Base-by-base conservation (phyloP, 805 yeast genomes). In the Ogataea henricii region DNA sequence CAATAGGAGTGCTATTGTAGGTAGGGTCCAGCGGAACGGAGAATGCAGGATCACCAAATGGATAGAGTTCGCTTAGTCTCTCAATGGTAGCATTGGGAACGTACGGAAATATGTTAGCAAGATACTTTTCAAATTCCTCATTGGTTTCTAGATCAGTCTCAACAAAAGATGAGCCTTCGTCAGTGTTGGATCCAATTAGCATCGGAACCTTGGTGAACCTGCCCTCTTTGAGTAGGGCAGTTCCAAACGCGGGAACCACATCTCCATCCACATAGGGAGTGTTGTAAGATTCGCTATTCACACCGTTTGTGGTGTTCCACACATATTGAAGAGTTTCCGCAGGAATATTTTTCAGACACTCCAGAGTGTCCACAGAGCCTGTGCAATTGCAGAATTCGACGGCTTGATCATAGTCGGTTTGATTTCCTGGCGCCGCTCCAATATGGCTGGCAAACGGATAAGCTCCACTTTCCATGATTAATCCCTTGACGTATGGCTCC, bases 381-480 rank as follows among this genome's bases (percentile, higher is more conserved):
- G 42, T 39, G 14, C 42, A 39, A 18, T 39, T 39, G 23, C 16
- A 13, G 16, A 17, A 18, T 7, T 39, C 21, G 17, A 39, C 42
- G 3, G 42, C 26, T 9, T 18, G 18, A 14, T 39, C 42, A 10
- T 39, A 39, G n/a, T 25, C 33, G 7, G 32, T 27, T 34, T 34
- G 37, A n/a, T 34, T 34, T 34, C 22, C 37, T 17, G 37, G 37
- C 17, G 13, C 32, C 12, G 32, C 3, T 6, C 10, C 22, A 16
- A 39, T 26, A 7, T 9, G 3, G 10, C 17, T 25, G 22, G 34
- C 27, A 14, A 18, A 12, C 4, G 42, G 42, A 16, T 6, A 17
- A 9, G 34, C 10, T 2, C 42, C 42, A 26, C 42, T 39, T n/a
- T 39, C 34, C 42, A 39, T 39, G 6, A 39, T 39, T 14, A 39